Conservation (phyloP, 768 basidiomycete species). For the Tylopilus vinaceipallidus region DNA sequence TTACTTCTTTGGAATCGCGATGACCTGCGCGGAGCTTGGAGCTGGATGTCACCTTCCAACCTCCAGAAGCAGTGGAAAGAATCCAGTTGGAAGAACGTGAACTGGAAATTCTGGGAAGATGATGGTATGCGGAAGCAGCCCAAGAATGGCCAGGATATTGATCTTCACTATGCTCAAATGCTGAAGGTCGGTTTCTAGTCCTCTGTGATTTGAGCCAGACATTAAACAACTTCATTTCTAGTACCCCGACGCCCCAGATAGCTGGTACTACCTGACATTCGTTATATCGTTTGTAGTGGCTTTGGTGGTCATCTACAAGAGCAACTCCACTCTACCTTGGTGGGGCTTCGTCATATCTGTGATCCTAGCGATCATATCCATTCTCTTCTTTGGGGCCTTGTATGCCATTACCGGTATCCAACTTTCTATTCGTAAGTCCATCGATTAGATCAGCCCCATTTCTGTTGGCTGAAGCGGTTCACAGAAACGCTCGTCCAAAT, state of each 20-base stretch:
- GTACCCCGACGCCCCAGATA: conserved; percentile 35
- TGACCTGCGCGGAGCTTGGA: conserved; percentile 46
- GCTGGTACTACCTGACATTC: conserved; percentile 33
- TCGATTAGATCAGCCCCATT: too few relatives aligned
- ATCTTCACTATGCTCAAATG: conserved; percentile 59
- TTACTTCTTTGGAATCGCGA: conserved; percentile 54
- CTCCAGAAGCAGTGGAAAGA: conserved; percentile 26
- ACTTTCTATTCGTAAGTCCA: too few relatives aligned
- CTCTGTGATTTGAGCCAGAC: too few relatives aligned
- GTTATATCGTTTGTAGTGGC: conserved; percentile 45
- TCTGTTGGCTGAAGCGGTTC: too few relatives aligned
- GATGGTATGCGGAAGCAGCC: conserved; percentile 18
- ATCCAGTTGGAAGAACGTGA: too few relatives aligned
- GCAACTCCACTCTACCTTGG: conserved; percentile 55
- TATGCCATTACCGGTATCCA: conserved; percentile 48
- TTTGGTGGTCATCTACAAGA: conserved; percentile 53
- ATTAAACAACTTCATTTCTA: conserved; percentile 10
- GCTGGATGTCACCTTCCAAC: conserved; percentile 39
- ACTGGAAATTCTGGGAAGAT: conserved; percentile 37
- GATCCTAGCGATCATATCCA: conserved; percentile 46
- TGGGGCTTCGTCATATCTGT: conserved; percentile 57
- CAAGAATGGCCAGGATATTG: conserved; percentile 41
- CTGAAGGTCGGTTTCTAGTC: conserved; percentile 29
- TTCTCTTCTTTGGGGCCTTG: conserved; percentile 54
- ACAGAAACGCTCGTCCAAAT: conserved; percentile 35